Evolutionary conservation across 1,139 yeast genomes (phyloP), one percentile per base, ranked within the genome.

Genomic region (Lodderomyces pseudojiufengensis): DNA sequence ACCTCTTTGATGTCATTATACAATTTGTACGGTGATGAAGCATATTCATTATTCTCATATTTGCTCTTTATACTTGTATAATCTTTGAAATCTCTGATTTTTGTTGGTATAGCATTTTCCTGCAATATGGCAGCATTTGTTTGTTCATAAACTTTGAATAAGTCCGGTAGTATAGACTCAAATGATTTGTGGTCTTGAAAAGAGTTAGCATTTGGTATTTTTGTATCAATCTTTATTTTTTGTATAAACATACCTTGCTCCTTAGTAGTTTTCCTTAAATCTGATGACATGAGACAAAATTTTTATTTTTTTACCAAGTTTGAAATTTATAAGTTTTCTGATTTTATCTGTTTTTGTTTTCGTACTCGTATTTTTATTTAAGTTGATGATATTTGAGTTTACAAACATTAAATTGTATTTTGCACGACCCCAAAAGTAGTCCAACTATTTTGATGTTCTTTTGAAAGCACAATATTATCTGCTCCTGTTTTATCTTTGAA

Each of bases 1-100:
- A 84, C 81, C 12, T 82, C 61, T 48, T 78, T 84, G 41, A 90
- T 57, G 55, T 90, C 97, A 51, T 84, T 92, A 51, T 74, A 86
- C 10, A 87, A 49, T 31, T 61, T 62, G 48, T 80, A 82, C 7
- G 51, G 51, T 8, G 80, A 63, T 0, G 67, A 50, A 1, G 48
- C 48, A 49, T 81, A 82, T 20, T 57, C 50, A 0, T 59, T 51
- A 1, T 44, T 28, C 8, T 47, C 34, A 38, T 47, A 52, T 35
- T 55, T 63, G 7, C 48, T 42, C 8, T 33, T 24, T 15, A 65
- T 47, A 27, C 56, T 48, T 4, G 59, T 57, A 4, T 48, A 24
- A 8, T 29, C 32, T 46, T 21, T 53, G 50, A 57, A 66, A 8
- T 31, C 23, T 7, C 18, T 12, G 4, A 51, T 51, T 11, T 57